These are phyloP conservation scores for Leptomonas seymouri DNA, from an alignment of 208 protist genomes.

Conservation along the genomic window DNA sequence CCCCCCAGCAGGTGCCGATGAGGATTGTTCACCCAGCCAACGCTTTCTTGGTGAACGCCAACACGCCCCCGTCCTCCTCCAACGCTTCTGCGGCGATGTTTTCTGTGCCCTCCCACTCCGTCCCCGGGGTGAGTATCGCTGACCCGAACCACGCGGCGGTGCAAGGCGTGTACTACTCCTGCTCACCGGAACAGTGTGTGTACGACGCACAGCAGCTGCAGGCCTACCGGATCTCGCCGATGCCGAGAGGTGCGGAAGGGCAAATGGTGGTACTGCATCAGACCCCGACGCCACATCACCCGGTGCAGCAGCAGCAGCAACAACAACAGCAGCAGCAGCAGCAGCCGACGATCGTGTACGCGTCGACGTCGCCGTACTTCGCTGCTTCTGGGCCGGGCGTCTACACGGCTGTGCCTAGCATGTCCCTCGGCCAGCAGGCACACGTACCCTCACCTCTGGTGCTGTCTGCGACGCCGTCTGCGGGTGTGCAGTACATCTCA, in stretches of 20 bases:
- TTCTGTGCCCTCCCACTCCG: neutral
- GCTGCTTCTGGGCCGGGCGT: neutral
- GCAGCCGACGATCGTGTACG: neutral
- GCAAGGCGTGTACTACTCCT: constrained; percentile 4
- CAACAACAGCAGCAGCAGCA: too few relatives aligned
- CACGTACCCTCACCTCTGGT: constrained; percentile 7
- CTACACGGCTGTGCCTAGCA: neutral
- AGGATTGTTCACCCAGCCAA: neutral
- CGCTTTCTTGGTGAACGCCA: neutral
- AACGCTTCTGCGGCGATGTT: too few relatives aligned
- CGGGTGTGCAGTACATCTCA: neutral
- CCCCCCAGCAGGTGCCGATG: neutral
- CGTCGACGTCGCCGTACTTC: constrained; percentile 10
- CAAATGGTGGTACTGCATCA: constrained; percentile 6
- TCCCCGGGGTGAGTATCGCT: neutral
- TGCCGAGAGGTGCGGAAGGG: neutral
- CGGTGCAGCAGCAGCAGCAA: neutral
- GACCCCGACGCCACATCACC: neutral
- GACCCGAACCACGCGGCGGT: neutral
- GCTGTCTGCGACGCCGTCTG: neutral
- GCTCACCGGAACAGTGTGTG: neutral
- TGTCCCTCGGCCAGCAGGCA: neutral
- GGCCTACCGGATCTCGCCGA: neutral
- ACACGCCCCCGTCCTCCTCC: neutral
- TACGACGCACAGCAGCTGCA: neutral